Conservation (phyloP, 805 yeast species). For the Saturnispora diversa region DNA sequence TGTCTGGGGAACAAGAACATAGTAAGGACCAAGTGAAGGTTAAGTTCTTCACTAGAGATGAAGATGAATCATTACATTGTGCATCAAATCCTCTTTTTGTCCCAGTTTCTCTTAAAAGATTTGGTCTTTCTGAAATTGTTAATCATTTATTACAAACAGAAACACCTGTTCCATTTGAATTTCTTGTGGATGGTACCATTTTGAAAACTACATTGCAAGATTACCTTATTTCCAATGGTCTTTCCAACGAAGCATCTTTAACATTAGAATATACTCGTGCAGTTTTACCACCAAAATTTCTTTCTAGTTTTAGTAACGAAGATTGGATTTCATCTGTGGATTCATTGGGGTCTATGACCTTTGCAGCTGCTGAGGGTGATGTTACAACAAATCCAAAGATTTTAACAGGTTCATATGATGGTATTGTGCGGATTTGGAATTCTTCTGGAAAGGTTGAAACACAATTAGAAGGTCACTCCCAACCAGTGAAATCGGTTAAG, state of each 20-base stretch:
- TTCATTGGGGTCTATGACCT: conserved; percentile 31
- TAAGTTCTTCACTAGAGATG: conserved; percentile 79
- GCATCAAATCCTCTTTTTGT: conserved; percentile 78
- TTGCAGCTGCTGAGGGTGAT: conserved; percentile 24
- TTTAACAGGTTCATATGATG: conserved; percentile 82
- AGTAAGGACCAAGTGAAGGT: conserved; percentile 54
- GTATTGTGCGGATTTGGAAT: conserved; percentile 85
- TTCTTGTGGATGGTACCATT: conserved; percentile 76
- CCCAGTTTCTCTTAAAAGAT: conserved; percentile 79
- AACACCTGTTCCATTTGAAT: conserved; percentile 82
- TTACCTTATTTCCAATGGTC: conserved; percentile 65
- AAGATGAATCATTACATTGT: conserved; percentile 62
- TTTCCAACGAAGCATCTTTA: conserved; percentile 73
- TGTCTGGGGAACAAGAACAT: conserved; percentile 12
- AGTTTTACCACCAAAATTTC: conserved; percentile 85
- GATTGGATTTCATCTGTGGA: conserved; percentile 89
- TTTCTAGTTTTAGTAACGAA: conserved; percentile 82
- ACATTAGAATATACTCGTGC: conserved; percentile 87
- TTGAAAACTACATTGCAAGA: conserved; percentile 73
- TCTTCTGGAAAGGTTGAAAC: conserved; percentile 70
- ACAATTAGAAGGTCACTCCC: conserved; percentile 82
- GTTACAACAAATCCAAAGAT: conserved; percentile 44
- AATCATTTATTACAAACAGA: conserved; percentile 70
- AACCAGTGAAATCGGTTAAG: conserved; percentile 73
- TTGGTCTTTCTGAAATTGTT: conserved; percentile 90